A percentile compares a stretch with the other conserved stretches of the same genome.
These are phyloP conservation scores for Pleurozium schreberi DNA, from an alignment of 225 moss, liverwort and hornwort species.

Conservation along the genomic window DNA sequence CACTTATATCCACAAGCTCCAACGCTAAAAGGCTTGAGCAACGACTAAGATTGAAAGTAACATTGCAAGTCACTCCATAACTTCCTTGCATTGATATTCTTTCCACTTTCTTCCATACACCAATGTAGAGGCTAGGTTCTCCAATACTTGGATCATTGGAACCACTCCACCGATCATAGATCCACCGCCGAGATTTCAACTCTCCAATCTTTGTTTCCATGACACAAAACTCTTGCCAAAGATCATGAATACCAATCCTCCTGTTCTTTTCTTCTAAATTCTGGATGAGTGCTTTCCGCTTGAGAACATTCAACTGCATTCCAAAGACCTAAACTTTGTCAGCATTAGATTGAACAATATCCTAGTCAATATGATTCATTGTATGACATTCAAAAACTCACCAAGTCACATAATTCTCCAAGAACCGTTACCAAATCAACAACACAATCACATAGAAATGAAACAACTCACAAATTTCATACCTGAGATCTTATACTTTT, in stretches of 20 bases:
- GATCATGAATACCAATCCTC: neutral
- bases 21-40: neutral
- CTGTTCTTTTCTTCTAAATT: fast-evolving
- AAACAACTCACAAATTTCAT: neutral
- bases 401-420: neutral
- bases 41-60: neutral
- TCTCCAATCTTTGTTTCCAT: neutral
- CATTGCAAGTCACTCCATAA: fast-evolving
- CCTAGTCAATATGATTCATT: fast-evolving
- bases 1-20: fast-evolving
- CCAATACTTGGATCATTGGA: neutral
- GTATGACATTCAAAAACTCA: neutral
- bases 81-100: neutral
- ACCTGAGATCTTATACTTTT: neutral
- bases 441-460: neutral
- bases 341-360: fast-evolving
- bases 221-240: neutral
- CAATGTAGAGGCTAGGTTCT: fast-evolving
- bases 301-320: neutral
- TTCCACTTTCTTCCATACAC: neutral
- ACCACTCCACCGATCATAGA: neutral
- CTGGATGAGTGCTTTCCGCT: neutral
- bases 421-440: neutral
- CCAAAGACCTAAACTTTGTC: too few species aligned
- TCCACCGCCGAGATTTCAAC: neutral